These are phyloP conservation scores for Fusarium brachygibbosum DNA, from an alignment of 2,329 filamentous ascomycete species.

Conservation along the genomic window DNA sequence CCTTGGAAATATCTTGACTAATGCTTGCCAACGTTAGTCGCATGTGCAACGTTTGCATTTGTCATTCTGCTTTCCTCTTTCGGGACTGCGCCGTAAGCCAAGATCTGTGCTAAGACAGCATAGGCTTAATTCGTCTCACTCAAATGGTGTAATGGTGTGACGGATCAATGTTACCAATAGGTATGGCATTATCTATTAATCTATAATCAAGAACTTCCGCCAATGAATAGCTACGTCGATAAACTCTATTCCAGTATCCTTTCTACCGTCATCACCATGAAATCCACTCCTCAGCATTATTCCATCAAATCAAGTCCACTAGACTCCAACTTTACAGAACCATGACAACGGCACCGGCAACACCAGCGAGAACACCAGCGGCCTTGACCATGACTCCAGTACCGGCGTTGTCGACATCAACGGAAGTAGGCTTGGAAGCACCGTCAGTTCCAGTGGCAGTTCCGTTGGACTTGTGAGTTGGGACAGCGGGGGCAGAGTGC, in stretches of 20 bases:
- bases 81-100: neutral
- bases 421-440: neutral
- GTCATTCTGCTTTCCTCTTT: neutral
- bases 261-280: too few relatives aligned
- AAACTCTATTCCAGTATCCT: too few relatives aligned
- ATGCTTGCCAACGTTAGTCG: neutral
- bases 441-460: neutral
- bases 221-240: neutral
- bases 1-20: neutral
- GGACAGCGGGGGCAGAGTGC: neutral
- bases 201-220: neutral
- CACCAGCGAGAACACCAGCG: neutral
- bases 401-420: neutral
- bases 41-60: neutral
- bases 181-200: neutral
- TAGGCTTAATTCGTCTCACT: too few relatives aligned
- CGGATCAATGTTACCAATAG: neutral
- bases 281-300: neutral
- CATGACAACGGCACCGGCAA: neutral
- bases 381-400: constrained; percentile 4
- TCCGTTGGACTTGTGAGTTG: neutral
- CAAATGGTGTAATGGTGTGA: too few relatives aligned
- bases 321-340: neutral
- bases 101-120: too few relatives aligned
- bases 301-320: neutral